Evolutionary conservation across 176 grass and related monocot species (phyloP), one percentile per base, ranked within the genome.

Genomic region (Neostapfia colusana): DNA sequence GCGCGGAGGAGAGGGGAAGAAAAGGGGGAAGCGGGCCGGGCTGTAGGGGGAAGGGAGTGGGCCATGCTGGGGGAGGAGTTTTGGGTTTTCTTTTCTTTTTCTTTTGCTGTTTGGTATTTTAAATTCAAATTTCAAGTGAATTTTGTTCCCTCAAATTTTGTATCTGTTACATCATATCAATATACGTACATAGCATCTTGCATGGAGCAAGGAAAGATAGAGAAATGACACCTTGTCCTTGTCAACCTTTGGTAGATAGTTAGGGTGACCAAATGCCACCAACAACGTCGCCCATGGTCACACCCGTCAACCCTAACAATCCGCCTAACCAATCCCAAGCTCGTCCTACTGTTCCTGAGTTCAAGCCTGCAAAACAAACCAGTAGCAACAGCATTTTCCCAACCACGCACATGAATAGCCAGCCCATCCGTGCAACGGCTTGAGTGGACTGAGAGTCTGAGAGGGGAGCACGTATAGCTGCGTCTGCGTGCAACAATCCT

Each of bases 191-290:
- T 45, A 13, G 14, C 11, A 13, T 13, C 43, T 12, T 45, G 11
- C 43, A 45, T 45, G 43, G 43, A 45, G 11, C 43, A 45, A 45
- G 43, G 43, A 45, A 45, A 45, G 10, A 13, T 45, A 14, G 14
- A 45, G 10, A 45, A 45, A 14, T 8, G 1, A 13, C 3, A 45
- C 43, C 43, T 45, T 50, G 48, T 50, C 48, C 16, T 16, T 20
- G 48, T 50, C 48, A 50, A 4, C 17, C 15, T 50, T 50, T 17
- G 85, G 76, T 87, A 35, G 80, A 49, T 83, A 4, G 85, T 83
- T 78, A 67, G 80, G 85, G 83, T 83, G 80, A 69, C 68, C 85
- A 73, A 83, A 73, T 83, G 41, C 20, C 24, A 83, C 67, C 85
- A 83, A 78, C 60, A 83, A 82, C 23, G 7, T 62, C 5, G 0